A percentile compares a stretch with the other conserved stretches of the same genome.
These are phyloP conservation scores for Eleusine coracana DNA, from an alignment of 176 grass and related monocot genomes.

Conservation along the genomic window DNA sequence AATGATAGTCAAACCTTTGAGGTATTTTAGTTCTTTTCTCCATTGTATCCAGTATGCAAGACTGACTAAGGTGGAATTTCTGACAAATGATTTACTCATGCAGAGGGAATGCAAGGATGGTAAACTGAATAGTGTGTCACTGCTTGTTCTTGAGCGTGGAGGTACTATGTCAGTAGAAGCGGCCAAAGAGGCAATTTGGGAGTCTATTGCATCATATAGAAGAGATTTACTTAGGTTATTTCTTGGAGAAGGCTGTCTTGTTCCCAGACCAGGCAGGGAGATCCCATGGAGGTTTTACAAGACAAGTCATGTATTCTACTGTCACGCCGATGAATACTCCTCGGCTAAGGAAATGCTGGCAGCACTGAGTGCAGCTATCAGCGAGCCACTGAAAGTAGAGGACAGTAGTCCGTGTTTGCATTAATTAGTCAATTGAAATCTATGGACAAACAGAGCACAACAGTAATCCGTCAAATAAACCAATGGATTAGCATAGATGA, in stretches of 20 bases:
- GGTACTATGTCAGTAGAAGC: conserved; percentile 49
- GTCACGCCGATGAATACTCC: conserved; percentile 62
- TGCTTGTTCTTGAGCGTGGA: conserved; percentile 40
- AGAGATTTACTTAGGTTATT: conserved; percentile 63
- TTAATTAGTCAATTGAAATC: no score
- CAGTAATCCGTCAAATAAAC: no score
- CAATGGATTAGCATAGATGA: no score
- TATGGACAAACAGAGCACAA: no score
- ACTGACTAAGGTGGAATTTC: background rate
- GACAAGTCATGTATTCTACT: conserved; percentile 71
- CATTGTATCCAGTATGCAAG: no score
- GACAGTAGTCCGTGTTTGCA: no score
- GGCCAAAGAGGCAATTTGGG: conserved; percentile 29
- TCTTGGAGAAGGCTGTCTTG: conserved; percentile 39
- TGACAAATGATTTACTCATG: background rate
- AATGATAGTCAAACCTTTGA: conserved; percentile 57
- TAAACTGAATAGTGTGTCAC: conserved; percentile 59
- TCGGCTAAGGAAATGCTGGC: conserved; percentile 70
- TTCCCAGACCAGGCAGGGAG: conserved; percentile 73
- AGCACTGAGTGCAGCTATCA: conserved; percentile 61
- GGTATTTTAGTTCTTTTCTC: conserved; percentile 28
- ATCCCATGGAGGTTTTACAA: conserved; percentile 84
- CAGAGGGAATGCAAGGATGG: conserved; percentile 68
- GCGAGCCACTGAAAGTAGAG: conserved; percentile 20
- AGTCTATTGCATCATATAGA: conserved; percentile 30